Evolutionary conservation across 2,329 filamentous ascomycete species (phyloP).

Genomic region (Tothia fuscella): DNA sequence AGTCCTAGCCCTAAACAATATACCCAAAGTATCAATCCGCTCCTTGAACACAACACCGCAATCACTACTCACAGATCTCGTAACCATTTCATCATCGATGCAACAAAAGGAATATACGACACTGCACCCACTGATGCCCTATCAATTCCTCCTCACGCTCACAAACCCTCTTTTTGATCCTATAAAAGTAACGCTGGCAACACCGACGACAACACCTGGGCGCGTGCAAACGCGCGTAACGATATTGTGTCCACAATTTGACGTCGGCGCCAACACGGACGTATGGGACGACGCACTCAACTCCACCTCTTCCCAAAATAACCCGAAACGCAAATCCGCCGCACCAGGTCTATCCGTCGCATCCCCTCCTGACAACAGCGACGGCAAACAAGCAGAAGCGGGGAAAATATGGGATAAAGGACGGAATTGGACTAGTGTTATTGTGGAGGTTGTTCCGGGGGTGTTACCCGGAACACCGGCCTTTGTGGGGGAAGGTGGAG

Average conservation of each 20-base stretch:
- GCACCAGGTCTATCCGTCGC: conserved; percentile 34
- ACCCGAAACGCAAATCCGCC: background rate
- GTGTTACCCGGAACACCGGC: conserved; percentile 12
- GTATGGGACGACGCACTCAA: conserved; percentile 83
- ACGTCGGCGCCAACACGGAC: conserved; percentile 87
- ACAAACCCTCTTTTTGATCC: conserved; percentile 90
- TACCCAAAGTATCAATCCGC: conserved; percentile 68
- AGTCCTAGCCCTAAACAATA: conserved; percentile 71
- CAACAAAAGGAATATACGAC: conserved; percentile 32
- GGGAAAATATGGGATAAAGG: conserved; percentile 96
- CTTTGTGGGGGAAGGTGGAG: conserved; percentile 28
- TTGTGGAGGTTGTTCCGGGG: conserved; percentile 73
- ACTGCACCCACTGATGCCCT: conserved; percentile 37
- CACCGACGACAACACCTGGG: conserved; percentile 41
- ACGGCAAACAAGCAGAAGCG: conserved; percentile 53
- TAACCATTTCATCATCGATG: conserved; percentile 10
- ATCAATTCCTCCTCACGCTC: conserved; percentile 80
- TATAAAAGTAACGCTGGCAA: conserved; percentile 77
- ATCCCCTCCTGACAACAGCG: background rate
- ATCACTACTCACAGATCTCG: background rate
- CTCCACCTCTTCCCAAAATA: conserved; percentile 16
- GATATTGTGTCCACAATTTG: conserved; percentile 86
- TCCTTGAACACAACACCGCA: conserved; percentile 36
- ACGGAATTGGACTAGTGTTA: conserved; percentile 88
- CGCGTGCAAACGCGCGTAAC: conserved; percentile 55